Percentiles rank a stretch among this genome's conserved stretches.
Conservation (phyloP, 129 eudicot species). For the Artemisia argyi region DNA sequence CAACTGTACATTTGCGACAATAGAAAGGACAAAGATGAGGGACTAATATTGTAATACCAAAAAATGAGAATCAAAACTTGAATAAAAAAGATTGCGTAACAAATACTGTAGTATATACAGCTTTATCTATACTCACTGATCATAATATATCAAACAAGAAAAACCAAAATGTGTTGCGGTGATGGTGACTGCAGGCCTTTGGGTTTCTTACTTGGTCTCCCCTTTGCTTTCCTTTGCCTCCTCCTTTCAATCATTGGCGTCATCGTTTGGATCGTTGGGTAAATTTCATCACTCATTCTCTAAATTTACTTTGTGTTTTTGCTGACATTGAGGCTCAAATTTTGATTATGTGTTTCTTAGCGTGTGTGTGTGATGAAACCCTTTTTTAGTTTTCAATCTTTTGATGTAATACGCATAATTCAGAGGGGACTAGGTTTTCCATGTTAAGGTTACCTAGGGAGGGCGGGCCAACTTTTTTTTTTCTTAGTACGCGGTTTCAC, state of each 20-base stretch:
- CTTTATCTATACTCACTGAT: neutral
- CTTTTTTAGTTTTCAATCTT: no score
- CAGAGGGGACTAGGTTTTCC: no score
- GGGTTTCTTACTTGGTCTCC: conserved; percentile 80
- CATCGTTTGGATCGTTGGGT: conserved; percentile 89
- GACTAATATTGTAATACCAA: conserved; percentile 12
- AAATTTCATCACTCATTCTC: neutral
- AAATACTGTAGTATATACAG: neutral
- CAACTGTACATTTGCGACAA: no score
- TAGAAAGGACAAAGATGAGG: neutral
- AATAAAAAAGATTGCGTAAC: conserved; percentile 13
- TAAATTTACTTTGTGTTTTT: no score
- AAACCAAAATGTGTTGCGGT: conserved; percentile 46
- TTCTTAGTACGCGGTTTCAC: no score
- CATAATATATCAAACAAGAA: neutral
- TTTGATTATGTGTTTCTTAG: no score
- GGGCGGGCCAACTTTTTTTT: no score
- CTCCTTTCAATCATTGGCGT: conserved; percentile 74
- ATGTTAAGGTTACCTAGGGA: no score
- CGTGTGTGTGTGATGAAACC: no score
- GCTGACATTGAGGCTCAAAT: no score
- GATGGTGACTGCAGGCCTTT: conserved; percentile 86
- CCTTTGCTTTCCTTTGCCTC: conserved; percentile 76
- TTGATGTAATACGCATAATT: no score
- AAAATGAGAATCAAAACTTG: neutral